These are phyloP conservation scores for Amanita muscaria DNA, from an alignment of 768 basidiomycete genomes.

Conservation along the genomic window DNA sequence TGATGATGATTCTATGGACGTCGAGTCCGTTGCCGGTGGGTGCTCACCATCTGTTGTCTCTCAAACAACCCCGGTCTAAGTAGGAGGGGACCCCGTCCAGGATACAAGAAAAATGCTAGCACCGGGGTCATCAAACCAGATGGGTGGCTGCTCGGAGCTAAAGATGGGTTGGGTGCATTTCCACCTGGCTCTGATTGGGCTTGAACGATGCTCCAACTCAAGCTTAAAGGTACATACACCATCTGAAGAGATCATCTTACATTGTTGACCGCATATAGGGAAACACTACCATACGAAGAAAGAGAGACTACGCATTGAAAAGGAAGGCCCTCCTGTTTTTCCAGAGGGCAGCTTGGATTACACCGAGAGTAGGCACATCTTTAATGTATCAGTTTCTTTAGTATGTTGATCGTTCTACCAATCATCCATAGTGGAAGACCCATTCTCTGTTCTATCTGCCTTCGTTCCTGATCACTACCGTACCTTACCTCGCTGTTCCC, in stretches of 20 bases:
- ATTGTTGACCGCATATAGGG: constrained; percentile 28
- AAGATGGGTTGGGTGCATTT: constrained; percentile 68
- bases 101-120: constrained; percentile 34
- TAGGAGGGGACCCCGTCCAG: constrained; percentile 39
- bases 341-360: constrained; percentile 80
- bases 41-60: constrained; percentile 41
- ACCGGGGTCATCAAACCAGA: constrained; percentile 45
- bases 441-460: constrained; percentile 57
- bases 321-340: constrained; percentile 59
- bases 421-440: constrained; percentile 61
- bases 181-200: constrained; percentile 66
- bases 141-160: constrained; percentile 66
- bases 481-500: constrained; percentile 51
- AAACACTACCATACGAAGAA: constrained; percentile 78
- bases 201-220: constrained; percentile 61
- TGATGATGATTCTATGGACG: constrained; percentile 36
- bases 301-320: constrained; percentile 69
- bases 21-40: constrained; percentile 26
- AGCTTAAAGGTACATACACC: constrained; percentile 54
- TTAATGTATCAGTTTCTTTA: no score
- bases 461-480: constrained; percentile 58
- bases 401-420: no score
- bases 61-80: constrained; percentile 27
- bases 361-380: constrained; percentile 48
- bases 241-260: not conserved